Base-by-base conservation (phyloP, 2,329 filamentous ascomycete species). In the Drechslera avenae region DNA sequence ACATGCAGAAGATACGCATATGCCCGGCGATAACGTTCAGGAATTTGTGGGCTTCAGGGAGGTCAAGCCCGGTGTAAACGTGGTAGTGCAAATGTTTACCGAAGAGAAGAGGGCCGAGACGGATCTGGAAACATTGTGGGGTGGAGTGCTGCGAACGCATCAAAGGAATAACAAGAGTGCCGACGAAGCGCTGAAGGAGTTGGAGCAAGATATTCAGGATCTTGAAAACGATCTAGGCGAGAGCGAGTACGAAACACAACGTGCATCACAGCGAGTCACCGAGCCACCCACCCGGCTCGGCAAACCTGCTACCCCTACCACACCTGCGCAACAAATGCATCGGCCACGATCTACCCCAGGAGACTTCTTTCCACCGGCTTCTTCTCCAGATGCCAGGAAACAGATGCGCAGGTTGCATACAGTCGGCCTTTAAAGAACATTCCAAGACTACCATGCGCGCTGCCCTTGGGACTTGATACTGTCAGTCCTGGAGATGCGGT, bases 11-110 rank as follows among this genome's bases (percentile, higher is more conserved):
- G 71, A 73, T 19, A 66, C 48, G 10, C 53, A 67, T 10, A 64
- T 70, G 57, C 65, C 63, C 2, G 66, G 64, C 1, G 63, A 63
- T 5, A 46, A 71, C 4, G 62, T 65, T 10, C 80, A 84, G 12
- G 79, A 82, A 7, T 85, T 92, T 50, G 86, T 91, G 28, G 93
- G 93, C 0, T 97, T 97, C 66, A 90, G 91, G 1, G 77, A 78
- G 30, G 67, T 78, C 48, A 78, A 74, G 8, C 75, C 78, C 7
- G 84, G 83, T 1, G 83, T 83, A 2, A 83, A 81, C 46, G 78
- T 90, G 44, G 86, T 90, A 28, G 83, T 89, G 32, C 87, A 90
- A 70, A 83, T 90, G 76, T 83, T 90, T 67, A 89, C 85, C 0
- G 85, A 87, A 58, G 85, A 87, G 66, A 89, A 88, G 74, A 77